Base-by-base conservation (phyloP, 257 asterid genomes). In the Plectranthus barbatus region DNA sequence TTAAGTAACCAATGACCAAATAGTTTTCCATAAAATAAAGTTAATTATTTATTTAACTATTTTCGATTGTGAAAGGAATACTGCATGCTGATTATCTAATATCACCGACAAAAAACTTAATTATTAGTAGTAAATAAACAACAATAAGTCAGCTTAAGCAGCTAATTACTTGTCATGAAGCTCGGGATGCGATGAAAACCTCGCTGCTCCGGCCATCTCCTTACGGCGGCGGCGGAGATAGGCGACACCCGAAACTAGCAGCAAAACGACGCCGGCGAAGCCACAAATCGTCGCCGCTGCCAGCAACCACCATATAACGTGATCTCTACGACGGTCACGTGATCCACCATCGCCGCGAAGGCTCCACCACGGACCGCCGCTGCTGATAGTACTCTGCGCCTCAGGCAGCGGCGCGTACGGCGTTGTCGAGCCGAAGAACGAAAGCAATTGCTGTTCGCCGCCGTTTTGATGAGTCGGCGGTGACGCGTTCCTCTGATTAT, bases 251-350 rank as follows among this genome's bases (percentile, higher is more conserved):
- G 88, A 70, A 19, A 73, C 83, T 24, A 57, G 71, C 62, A 86
- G 66, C 80, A 86, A 68, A 54, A 72, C 76, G 64, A 77, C 70
- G 66, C 91, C 95, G 58, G 51, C 56, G 6, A 72, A 9, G 1
- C 86, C 95, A 48, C 88, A 83, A 40, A 77, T 75, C 75, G 63
- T 70, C 74, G 86, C 79, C 52, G 78, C 71, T 41, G 72, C 72
- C 56, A 86, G 15, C 56, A 83, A 17, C 13, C 62, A 67, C 56
- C 68, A 13, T 78, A 76, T 73, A 81, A 51, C 61, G 83, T 17
- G 88, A 75, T 75, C 76, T 60, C 56, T 53, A 11, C 56, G 29
- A 6, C 0, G 9, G 23, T 64, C 85, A 17, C 75, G 80, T 31
- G 90, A 69, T 61, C 70, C 21, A 0, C 48, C 64, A 13, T 24